Percentiles rank a stretch among this genome's conserved stretches.
phyloP scores from a whole-genome alignment of 2,329 filamentous ascomycete species.

The Fusarium anguioides region DNA sequence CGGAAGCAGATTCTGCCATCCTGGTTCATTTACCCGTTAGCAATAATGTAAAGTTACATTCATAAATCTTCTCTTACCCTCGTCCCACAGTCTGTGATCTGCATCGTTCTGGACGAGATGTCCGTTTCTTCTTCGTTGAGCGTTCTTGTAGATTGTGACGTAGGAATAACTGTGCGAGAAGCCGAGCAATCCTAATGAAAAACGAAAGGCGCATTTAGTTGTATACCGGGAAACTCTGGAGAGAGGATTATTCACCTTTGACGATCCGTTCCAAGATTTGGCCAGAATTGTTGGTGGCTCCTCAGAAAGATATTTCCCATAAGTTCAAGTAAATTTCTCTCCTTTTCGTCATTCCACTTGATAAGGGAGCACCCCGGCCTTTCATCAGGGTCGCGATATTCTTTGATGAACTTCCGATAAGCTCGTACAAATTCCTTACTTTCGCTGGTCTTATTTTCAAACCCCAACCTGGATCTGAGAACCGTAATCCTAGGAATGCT shows the following conservation, averaged over 20 bases:
- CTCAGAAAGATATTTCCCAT: background rate
- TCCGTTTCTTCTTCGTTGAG: background rate
- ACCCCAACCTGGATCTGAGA: background rate
- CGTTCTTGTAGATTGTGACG: slow-evolving; percentile 1
- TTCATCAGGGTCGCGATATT: rapidly evolving
- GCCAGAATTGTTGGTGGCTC: background rate
- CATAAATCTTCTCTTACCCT: background rate
- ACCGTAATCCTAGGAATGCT: background rate
- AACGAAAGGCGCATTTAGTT: background rate
- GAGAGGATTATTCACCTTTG: too few relatives aligned
- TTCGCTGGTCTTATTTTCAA: background rate
- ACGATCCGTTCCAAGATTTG: too few relatives aligned
- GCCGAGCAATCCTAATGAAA: background rate
- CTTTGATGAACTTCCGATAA: background rate
- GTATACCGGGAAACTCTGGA: too few relatives aligned
- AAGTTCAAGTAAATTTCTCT: background rate
- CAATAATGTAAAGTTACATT: rapidly evolving
- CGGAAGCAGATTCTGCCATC: rapidly evolving
- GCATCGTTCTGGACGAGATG: too few relatives aligned
- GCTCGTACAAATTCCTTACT: background rate
- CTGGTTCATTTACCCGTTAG: background rate
- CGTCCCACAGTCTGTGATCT: background rate
- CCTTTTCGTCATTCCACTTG: background rate
- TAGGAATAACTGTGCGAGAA: background rate
- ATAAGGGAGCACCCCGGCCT: background rate